phyloP scores from a whole-genome alignment of 768 basidiomycete species.

The Pisolithus microcarpus region DNA sequence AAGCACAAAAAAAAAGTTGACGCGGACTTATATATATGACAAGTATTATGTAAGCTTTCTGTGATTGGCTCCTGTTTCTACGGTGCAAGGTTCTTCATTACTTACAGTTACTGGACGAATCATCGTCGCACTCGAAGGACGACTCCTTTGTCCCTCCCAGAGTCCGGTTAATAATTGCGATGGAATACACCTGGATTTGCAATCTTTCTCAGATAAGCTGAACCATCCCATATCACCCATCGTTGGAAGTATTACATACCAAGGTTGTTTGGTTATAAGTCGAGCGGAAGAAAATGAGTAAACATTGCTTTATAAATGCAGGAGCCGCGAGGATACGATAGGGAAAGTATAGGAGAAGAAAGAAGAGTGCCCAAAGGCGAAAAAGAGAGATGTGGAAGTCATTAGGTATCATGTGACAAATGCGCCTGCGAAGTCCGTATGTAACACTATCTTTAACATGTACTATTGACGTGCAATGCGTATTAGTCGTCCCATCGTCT shows the following conservation, averaged over 20 bases:
- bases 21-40: no score
- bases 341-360: not conserved
- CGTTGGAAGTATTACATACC: no score
- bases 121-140: constrained; percentile 35
- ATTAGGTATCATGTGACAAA: not conserved
- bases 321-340: not conserved
- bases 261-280: not conserved
- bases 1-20: not conserved
- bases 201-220: no score
- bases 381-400: not conserved
- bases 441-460: not conserved
- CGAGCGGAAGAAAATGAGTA: no score
- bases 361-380: not conserved
- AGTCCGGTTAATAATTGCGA: no score
- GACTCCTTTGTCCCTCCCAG: no score
- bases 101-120: constrained; percentile 56
- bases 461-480: not conserved
- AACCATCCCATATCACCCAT: no score
- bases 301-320: not conserved
- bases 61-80: no score
- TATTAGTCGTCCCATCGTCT: not conserved
- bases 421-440: not conserved
- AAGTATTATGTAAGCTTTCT: constrained; percentile 3
- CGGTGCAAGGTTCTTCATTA: constrained; percentile 66
- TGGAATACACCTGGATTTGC: no score